Evolutionary conservation across 176 grass and related monocot species (phyloP), one percentile per base, ranked within the genome.

Genomic region (Zoysia pacifica): DNA sequence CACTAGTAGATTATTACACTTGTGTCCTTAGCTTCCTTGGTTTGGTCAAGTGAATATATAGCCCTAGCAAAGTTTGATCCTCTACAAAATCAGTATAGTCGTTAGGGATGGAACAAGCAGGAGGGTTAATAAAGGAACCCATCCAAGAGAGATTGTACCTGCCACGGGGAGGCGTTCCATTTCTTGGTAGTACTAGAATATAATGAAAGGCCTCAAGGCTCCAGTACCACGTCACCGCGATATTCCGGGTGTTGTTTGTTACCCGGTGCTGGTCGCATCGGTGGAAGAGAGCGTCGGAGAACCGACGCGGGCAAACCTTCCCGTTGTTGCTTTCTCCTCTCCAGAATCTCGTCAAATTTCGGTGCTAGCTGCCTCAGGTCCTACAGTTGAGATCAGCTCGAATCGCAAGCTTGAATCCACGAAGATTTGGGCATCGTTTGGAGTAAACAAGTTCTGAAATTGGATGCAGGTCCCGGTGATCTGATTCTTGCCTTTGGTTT

Each of bases 31-130:
- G 13, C 35, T 59, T 46, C 71, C 63, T 65, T 62, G 63, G 48
- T 81, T 66, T 78, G 10, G 73, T 73, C 82, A 82, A 81, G 44
- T 14, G 43, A 37, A 55, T 73, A 68, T n/a, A n/a, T n/a, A n/a
- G n/a, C n/a, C n/a, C n/a, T n/a, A n/a, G 42, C 3, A 16, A 66
- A 70, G 48, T 16, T 64, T 45, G 68, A 62, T 53, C 73, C 44
- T 82, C n/a, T n/a, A 85, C 58, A 78, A 82, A 73, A 85, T 78
- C 54, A 82, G 66, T 67, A 45, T 45, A 78, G 73, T 82, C 73
- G 60, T 73, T 86, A 82, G 83, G 76, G 78, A 81, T n/a, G n/a
- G n/a, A n/a, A 82, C 69, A 86, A 85, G 55, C 48, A 70, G n/a
- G n/a, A n/a, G n/a, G n/a, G n/a, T n/a, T n/a, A 85, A 82, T 73